phyloP scores from a whole-genome alignment of 2,329 filamentous ascomycete genomes.

The Arthroderma uncinatum region DNA sequence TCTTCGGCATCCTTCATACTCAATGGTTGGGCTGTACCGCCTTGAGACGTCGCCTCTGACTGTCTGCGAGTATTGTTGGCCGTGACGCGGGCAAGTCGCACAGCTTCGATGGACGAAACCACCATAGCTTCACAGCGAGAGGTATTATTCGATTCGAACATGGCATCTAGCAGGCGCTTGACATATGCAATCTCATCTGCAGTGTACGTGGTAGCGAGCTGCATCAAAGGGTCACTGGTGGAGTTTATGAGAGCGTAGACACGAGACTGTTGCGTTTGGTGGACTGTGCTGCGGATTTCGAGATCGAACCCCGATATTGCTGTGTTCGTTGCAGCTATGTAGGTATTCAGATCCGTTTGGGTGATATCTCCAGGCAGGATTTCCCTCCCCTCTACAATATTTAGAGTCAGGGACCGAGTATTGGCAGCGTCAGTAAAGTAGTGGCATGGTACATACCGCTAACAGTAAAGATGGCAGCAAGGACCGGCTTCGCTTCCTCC shows the following conservation, averaged over 20 bases:
- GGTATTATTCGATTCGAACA: conserved; percentile 85
- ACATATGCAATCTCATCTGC: conserved; percentile 83
- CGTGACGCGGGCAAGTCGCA: conserved; percentile 44
- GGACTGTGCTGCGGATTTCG: conserved; percentile 64
- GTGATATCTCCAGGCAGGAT: conserved; percentile 54
- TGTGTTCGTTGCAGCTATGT: conserved; percentile 58
- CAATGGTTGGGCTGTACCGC: conserved; percentile 42
- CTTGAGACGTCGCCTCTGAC: conserved; percentile 39
- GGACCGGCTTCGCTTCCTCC: conserved; percentile 57
- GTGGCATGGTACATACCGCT: conserved; percentile 31
- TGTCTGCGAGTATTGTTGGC: conserved; percentile 23
- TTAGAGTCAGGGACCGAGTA: background rate
- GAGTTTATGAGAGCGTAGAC: conserved; percentile 81
- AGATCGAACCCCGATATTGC: conserved; percentile 71
- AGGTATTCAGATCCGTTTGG: conserved; percentile 54
- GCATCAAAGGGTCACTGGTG: conserved; percentile 70
- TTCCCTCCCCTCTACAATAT: conserved; percentile 33
- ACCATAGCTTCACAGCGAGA: conserved; percentile 72
- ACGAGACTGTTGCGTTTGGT: conserved; percentile 54
- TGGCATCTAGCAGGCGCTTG: conserved; percentile 74
- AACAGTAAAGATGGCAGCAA: conserved; percentile 63
- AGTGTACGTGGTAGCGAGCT: conserved; percentile 69
- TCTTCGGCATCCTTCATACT: conserved; percentile 68
- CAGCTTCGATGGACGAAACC: conserved; percentile 65
- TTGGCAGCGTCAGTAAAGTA: background rate